Evolutionary conservation across 257 asterid genomes (phyloP).

Genomic region (Pogostemon cablin): DNA sequence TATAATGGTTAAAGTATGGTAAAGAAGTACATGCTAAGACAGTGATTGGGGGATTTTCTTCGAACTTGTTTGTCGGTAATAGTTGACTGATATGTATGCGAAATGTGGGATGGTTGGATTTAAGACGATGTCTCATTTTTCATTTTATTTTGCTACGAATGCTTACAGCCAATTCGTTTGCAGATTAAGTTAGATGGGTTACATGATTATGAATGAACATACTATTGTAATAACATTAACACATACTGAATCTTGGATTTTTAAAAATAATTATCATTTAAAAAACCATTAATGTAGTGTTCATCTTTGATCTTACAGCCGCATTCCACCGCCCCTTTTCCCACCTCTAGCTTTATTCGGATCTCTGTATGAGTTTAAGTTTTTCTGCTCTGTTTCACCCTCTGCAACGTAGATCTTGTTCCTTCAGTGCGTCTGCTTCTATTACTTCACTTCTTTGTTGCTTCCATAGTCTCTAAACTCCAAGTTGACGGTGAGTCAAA

Average conservation of each 20-base stretch:
- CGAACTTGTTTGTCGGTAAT: constrained; percentile 28
- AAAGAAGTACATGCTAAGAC: constrained; percentile 47
- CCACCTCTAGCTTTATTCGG: neutral
- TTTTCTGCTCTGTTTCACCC: neutral
- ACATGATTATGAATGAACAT: too few relatives aligned
- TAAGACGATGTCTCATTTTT: too few relatives aligned
- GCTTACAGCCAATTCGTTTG: too few relatives aligned
- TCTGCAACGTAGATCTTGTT: neutral
- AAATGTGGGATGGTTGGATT: constrained; percentile 37
- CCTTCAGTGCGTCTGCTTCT: neutral
- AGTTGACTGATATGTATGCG: constrained; percentile 32
- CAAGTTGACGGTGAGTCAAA: too few relatives aligned
- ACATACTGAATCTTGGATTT: too few relatives aligned
- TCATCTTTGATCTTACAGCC: too few relatives aligned
- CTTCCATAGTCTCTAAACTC: neutral
- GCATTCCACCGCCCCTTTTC: too few relatives aligned
- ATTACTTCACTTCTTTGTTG: neutral
- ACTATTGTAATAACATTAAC: too few relatives aligned
- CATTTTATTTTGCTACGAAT: too few relatives aligned
- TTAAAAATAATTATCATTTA: too few relatives aligned
- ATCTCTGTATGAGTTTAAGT: neutral
- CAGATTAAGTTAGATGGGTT: too few relatives aligned
- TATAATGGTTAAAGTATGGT: constrained; percentile 69
- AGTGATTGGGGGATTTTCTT: constrained; percentile 4
- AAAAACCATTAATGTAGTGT: too few relatives aligned